These are phyloP conservation scores for Eurotiales sp. DNA, from an alignment of 2,329 filamentous ascomycete genomes.

Conservation along the genomic window DNA sequence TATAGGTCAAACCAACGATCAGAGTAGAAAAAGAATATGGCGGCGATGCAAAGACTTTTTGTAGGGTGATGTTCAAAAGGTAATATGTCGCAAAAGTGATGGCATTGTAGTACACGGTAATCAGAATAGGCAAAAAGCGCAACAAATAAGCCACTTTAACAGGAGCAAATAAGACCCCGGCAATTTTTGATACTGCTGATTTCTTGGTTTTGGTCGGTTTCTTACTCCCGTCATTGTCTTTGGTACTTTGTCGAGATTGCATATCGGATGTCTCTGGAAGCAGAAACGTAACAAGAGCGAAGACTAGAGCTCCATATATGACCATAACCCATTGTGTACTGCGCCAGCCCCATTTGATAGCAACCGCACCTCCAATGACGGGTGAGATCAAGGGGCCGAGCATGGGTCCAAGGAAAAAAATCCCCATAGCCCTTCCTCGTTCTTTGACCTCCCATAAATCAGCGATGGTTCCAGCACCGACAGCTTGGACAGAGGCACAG, in stretches of 20 bases:
- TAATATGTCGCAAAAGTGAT: conserved; percentile 74
- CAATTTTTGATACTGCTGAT: background rate
- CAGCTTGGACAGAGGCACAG: conserved; percentile 74
- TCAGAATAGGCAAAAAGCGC: conserved; percentile 67
- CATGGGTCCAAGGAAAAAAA: conserved; percentile 77
- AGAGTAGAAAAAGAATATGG: conserved; percentile 68
- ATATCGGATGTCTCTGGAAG: conserved; percentile 38
- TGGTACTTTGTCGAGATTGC: background rate
- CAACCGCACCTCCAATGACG: conserved; percentile 69
- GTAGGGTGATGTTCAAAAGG: conserved; percentile 71
- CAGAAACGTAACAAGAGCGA: conserved; percentile 38
- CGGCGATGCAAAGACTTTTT: conserved; percentile 60
- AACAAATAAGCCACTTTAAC: conserved; percentile 35
- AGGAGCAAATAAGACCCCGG: background rate
- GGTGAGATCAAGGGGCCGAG: conserved; percentile 70
- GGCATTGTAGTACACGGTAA: conserved; percentile 69
- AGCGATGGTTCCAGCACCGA: conserved; percentile 77
- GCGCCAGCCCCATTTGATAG: conserved; percentile 67
- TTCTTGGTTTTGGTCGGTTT: background rate
- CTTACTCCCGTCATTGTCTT: background rate
- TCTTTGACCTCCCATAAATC: conserved; percentile 74
- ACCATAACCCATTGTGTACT: conserved; percentile 74
- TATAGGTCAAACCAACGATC: conserved; percentile 70
- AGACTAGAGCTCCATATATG: conserved; percentile 58
- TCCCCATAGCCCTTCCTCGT: conserved; percentile 71